phyloP scores from a whole-genome alignment of 2,329 filamentous ascomycete species.

The Westerdykella aurantiaca region DNA sequence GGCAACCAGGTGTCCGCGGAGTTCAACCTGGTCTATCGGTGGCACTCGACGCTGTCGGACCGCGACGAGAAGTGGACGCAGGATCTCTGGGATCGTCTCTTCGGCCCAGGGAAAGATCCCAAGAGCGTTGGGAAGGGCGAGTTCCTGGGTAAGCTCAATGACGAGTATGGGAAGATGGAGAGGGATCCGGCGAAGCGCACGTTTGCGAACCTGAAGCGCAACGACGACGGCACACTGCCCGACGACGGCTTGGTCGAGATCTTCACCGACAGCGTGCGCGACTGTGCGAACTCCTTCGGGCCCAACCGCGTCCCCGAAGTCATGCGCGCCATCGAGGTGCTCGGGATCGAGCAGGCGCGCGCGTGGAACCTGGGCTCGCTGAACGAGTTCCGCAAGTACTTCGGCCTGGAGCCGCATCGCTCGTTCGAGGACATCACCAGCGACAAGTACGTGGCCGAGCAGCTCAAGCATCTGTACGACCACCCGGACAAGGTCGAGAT shows the following conservation, averaged over 20 bases:
- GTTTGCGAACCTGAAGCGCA: constrained; percentile 62
- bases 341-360: constrained; percentile 72
- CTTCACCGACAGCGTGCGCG: constrained; percentile 63
- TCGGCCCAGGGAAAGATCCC: constrained; percentile 42
- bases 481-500: constrained; percentile 76
- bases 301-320: constrained; percentile 65
- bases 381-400: constrained; percentile 82
- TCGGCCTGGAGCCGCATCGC: constrained; percentile 67
- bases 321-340: constrained; percentile 69
- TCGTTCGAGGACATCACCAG: constrained; percentile 80
- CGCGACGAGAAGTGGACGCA: constrained; percentile 78
- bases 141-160: constrained; percentile 57
- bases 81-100: constrained; percentile 40
- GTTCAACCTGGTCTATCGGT: constrained; percentile 83
- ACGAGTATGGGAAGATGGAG: constrained; percentile 57
- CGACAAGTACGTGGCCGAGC: constrained; percentile 62
- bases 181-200: constrained; percentile 62
- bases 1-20: constrained; percentile 82
- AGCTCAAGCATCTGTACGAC: constrained; percentile 57
- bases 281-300: constrained; percentile 58
- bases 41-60: constrained; percentile 73
- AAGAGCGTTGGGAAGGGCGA: constrained; percentile 53
- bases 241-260: constrained; percentile 73
- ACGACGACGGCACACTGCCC: constrained; percentile 60
- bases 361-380: constrained; percentile 72